phyloP scores from a whole-genome alignment of 192 early-diverging fungal species.

The Pilobolus umbonatus region DNA sequence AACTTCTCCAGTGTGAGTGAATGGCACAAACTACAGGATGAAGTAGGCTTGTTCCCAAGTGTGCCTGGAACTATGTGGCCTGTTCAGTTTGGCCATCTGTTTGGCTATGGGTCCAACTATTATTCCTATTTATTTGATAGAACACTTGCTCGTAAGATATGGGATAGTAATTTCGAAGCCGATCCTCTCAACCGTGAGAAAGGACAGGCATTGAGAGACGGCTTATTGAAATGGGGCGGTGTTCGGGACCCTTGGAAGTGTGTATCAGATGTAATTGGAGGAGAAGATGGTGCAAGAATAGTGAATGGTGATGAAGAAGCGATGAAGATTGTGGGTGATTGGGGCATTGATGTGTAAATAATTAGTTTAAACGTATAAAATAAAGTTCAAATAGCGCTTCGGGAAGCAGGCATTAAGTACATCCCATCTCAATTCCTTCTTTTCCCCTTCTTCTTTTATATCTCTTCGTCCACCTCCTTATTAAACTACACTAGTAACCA shows the following conservation, averaged over 20 bases:
- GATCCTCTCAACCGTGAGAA: constrained; percentile 56
- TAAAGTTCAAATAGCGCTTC: no score
- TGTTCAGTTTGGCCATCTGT: constrained; percentile 86
- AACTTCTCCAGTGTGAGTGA: constrained; percentile 52
- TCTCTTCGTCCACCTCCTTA: not conserved
- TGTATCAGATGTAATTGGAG: constrained; percentile 54
- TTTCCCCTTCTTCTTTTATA: not conserved
- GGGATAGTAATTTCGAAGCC: constrained; percentile 62
- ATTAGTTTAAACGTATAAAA: not conserved
- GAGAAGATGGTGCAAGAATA: constrained; percentile 49
- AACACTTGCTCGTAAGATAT: constrained; percentile 74
- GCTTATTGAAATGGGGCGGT: constrained; percentile 90
- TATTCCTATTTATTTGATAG: constrained; percentile 93
- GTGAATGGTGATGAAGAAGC: constrained; percentile 54
- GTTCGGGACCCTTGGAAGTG: constrained; percentile 87
- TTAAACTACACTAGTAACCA: not conserved
- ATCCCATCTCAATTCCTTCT: not conserved
- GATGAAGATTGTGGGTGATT: constrained; percentile 72
- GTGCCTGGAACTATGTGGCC: constrained; percentile 80
- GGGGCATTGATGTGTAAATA: constrained; percentile 43
- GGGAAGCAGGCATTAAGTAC: not conserved
- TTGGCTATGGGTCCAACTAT: constrained; percentile 89
- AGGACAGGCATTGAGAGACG: constrained; percentile 63
- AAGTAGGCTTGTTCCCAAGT: constrained; percentile 63
- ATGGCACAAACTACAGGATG: constrained; percentile 58